Evolutionary conservation across 129 eudicot genomes (phyloP), one percentile per base, ranked within the genome.

Genomic region (Helianthus tuberosus): DNA sequence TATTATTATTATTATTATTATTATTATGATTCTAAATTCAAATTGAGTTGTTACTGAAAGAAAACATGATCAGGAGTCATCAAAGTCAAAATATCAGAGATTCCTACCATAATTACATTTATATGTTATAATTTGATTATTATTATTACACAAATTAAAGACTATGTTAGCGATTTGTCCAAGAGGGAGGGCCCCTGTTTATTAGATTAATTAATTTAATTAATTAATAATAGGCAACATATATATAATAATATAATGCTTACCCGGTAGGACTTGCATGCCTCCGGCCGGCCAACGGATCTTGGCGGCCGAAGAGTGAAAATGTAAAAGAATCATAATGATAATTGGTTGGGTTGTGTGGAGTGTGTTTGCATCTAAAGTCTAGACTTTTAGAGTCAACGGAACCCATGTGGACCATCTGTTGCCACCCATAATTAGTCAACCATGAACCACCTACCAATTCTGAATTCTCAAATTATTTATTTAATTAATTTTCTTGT

Each of bases 311-410:
- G 46, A 8, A 27, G 32, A 27, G 32, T 27, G 7, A 41, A 41
- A 41, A 41, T 41, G 8, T 8, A 41, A 41, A 5, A 5, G 46
- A 7, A 58, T 76, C 41, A 46, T 46, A 4, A 2, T 41, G 6
- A 27, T 27, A 27, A 27, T 46, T 76, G 14, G 16, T 14, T 36
- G 12, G 54, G 9, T 54, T 66, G 38, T 43, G 60, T 66, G 69
- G 64, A 36, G 35, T 50, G 64, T 50, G 38, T 77, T 69, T 51
- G 32, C 64, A 60, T 68, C 43, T 4, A 27, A 7, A 74, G 23
- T 52, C 48, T 4, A 27, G 8, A 74, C 78, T 49, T 48, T n/a
- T 27, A 0, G 77, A 0, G 77, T 78, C 77, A 78, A 78, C 82
- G 11, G 11, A 39, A 35, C 57, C 44, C 65, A 63, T 71, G 77